Evolutionary conservation across 2,329 filamentous ascomycete genomes (phyloP), one percentile per base, ranked within the genome.

Genomic region (Cercospora sp.): DNA sequence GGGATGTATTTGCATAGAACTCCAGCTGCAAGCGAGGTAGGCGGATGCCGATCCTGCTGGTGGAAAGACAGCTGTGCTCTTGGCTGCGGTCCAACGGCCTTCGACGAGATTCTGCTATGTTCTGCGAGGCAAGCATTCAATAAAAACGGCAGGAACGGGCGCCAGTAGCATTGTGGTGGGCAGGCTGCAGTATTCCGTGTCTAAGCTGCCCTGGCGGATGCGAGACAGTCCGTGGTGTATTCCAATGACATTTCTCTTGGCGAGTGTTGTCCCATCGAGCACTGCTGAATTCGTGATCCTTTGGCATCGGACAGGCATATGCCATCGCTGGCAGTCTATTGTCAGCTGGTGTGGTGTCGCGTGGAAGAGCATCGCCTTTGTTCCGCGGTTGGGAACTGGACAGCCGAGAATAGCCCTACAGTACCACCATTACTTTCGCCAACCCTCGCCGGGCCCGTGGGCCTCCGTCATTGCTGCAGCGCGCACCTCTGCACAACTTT

Each of bases 381-480:
- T 53, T 60, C 20, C 58, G 20, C 36, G 33, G 58, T 23, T 33
- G 28, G 16, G n/a, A 16, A 13, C 1, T 60, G 13, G 13, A 31
- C 57, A 40, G 57, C 57, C 31, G 31, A 48, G 53, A 31, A 26
- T 31, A 13, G 40, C n/a, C 20, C 3, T 13, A 10, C 0, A 16
- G 30, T 63, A 18, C 60, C 60, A 63, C 42, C n/a, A 7, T 8
- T 63, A 53, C 18, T 63, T 53, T 63, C 26, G 10, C 9, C 60
- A 9, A 63, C 36, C 40, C 60, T 63, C 8, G n/a, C 16, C 45
- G 8, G 42, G 18, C 9, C 28, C 31, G 59, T 31, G 40, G 55
- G 28, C 18, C 28, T 33, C 28, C 55, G 55, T 36, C 31, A 59
- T 59, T 36, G 18, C 55, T 59, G 55, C 53, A 28, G 23, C 53